Evolutionary conservation across 2,329 filamentous ascomycete species (phyloP), one percentile per base, ranked within the genome.

Genomic region (Periconia sp.): DNA sequence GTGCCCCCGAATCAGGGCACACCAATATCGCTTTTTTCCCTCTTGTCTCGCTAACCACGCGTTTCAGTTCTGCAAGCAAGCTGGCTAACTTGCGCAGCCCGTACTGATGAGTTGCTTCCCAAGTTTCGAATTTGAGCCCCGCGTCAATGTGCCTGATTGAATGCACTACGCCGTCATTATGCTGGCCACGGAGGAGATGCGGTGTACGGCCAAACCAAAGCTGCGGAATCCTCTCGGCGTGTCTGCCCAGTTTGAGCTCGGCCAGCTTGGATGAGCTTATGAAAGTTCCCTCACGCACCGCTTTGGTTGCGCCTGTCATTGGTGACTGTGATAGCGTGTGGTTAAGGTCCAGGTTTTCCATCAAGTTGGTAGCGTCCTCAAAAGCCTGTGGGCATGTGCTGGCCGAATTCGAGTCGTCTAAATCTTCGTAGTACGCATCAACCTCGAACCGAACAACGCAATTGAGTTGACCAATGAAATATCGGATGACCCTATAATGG

Each of bases 181-280:
- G 57, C 18, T 56, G 55, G 3, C 63, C 59, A 10, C 52, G 50
- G 45, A 62, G 53, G 10, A 61, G 58, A 45, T 58, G 55, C 1
- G 59, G 62, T 10, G 57, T 65, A 30, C 64, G 58, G 2, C 61
- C 62, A 41, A 66, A 62, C 59, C 59, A 66, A 3, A 64, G 52
- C 47, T 66, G 62, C 14, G 60, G 57, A 17, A 57, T 56, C 6
- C 57, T 45, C n/a, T 30, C 51, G 19, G 41, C 35, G 1, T 9
- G 5, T 31, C 53, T 55, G 41, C 53, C 53, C 1, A 53, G 42
- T 52, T 67, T 67, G 10, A 64, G 46, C 30, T 67, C 63, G 0
- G 61, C 54, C 19, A 65, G 53, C 31, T 54, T 55, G 15, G 45
- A 44, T 23, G 56, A 45, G 27, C 15, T 7, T 15, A 58, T 41